Base-by-base conservation (phyloP, 495 filamentous ascomycete genomes). In the Immersiella caudata region DNA sequence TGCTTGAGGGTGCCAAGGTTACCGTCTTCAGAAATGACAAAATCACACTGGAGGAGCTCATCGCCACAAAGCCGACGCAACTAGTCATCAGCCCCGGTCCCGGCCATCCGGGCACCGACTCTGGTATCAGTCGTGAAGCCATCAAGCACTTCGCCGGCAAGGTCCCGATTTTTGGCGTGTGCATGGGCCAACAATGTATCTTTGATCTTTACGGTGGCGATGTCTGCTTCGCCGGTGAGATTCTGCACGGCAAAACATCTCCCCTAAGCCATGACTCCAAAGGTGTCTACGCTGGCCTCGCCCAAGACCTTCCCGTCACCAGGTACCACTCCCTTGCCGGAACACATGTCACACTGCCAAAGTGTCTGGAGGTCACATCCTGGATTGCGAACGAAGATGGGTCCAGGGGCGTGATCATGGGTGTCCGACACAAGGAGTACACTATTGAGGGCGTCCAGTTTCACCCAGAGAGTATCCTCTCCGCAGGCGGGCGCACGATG, bases 181-280 rank as follows among this genome's bases (percentile, higher is more conserved):
- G 95, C 75, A 97, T 99, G 94, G 95, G 95, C 70, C 90, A 96
- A 67, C 95, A 99, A 84, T 98, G 94, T 77, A 97, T 99, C 29
- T 93, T 94, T 70, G 89, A 92, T 60, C 87, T 90, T 11, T 97
- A 95, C 75, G 95, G 95, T 60, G 95, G 95, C 64, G 87, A 90
- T 40, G 95, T 99, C 36, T 90, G 90, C 75, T 93, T 91, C 54
- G 96, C 96, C 9, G 96, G 96, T 40, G 95, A 98, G 80, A 97
- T 98, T 63, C 79, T 98, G 62, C 95, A 99, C 72, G 95, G 95
- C 66, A 99, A 99, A 81, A 99, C 95, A 26, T 97, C 93, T 18
- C 88, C 88, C 20, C 82, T 99, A 70, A 85, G 86, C 54, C 95
- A 99, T 79, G 96, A 99, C 73, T 81, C 81, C 0, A 94, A 92